Evolutionary conservation across 257 asterid species (phyloP).

Genomic region (Salvia hispanica): DNA sequence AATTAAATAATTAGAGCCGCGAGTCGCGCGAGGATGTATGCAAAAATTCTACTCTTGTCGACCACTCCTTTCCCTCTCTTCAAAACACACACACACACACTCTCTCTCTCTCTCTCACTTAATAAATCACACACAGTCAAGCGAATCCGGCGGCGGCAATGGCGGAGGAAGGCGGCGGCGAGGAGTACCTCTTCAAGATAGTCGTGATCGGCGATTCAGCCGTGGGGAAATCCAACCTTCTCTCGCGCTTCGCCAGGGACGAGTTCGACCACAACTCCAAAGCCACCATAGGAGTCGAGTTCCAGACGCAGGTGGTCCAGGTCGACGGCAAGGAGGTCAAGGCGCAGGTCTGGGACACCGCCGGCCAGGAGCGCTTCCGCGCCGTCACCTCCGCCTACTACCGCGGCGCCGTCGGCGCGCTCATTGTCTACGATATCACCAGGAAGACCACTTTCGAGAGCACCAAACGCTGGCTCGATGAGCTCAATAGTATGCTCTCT

Average conservation of each 20-base stretch:
- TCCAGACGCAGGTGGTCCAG: slow-evolving; percentile 70
- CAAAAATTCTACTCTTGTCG: neutral
- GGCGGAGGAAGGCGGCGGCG: slow-evolving; percentile 53
- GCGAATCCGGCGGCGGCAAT: neutral
- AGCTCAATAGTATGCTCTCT: slow-evolving; percentile 55
- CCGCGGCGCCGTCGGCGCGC: slow-evolving; percentile 79
- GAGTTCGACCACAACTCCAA: slow-evolving; percentile 73
- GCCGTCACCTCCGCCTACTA: slow-evolving; percentile 80
- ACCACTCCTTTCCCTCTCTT: slow-evolving; percentile 26
- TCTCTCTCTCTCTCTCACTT: neutral
- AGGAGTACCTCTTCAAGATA: slow-evolving; percentile 63
- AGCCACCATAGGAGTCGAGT: slow-evolving; percentile 76
- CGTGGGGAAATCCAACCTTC: slow-evolving; percentile 66
- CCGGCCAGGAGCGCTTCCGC: slow-evolving; percentile 74
- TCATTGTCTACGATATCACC: slow-evolving; percentile 63
- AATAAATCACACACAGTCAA: slow-evolving; percentile 3
- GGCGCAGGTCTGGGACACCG: slow-evolving; percentile 83
- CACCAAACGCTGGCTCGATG: slow-evolving; percentile 66
- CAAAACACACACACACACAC: slow-evolving; percentile 8
- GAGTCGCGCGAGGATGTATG: slow-evolving; percentile 25
- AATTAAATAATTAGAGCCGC: neutral
- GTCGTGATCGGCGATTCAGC: slow-evolving; percentile 72
- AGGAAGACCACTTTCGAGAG: slow-evolving; percentile 58
- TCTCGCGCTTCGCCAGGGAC: slow-evolving; percentile 69
- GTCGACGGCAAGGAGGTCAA: slow-evolving; percentile 67